phyloP scores from a whole-genome alignment of 2,329 filamentous ascomycete genomes.

The Colletotrichum gigasporum region DNA sequence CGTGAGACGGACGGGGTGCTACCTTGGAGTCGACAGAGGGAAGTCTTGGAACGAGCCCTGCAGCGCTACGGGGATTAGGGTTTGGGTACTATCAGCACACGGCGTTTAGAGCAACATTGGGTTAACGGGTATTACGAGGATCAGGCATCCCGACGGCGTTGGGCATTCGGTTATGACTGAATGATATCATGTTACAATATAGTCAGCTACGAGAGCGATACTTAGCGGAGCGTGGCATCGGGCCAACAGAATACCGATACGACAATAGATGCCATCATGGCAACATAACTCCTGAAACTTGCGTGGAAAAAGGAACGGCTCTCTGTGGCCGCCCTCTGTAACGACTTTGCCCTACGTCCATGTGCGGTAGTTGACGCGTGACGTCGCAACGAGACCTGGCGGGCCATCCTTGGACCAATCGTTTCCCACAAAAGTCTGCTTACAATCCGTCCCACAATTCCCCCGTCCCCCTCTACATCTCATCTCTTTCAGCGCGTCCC shows the following conservation, averaged over 20 bases:
- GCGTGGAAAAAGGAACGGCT: too few relatives aligned
- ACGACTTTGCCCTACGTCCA: too few relatives aligned
- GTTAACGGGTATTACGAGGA: not conserved
- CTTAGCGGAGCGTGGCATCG: constrained; percentile 1
- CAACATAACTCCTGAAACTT: not conserved
- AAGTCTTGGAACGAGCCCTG: not conserved
- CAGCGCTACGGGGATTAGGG: not conserved
- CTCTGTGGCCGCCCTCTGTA: too few relatives aligned
- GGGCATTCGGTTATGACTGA: constrained; percentile 4
- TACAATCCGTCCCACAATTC: not conserved
- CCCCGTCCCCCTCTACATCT: not conserved
- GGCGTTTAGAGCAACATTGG: constrained; percentile 1
- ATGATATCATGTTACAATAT: constrained; percentile 8
- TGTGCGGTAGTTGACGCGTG: too few relatives aligned
- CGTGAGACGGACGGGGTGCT: not conserved
- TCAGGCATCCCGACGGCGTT: constrained; percentile 7
- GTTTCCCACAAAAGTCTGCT: not conserved
- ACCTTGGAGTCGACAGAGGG: not conserved
- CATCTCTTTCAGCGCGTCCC: too few relatives aligned
- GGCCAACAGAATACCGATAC: constrained; percentile 23
- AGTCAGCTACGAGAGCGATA: not conserved
- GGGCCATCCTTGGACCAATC: not conserved
- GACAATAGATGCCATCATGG: constrained; percentile 7
- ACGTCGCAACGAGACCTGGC: too few relatives aligned
- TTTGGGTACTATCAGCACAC: not conserved